A percentile compares a stretch with the other conserved stretches of the same genome.
Conservation (phyloP, 257 asterid genomes). For the Marsdenia floribunda region DNA sequence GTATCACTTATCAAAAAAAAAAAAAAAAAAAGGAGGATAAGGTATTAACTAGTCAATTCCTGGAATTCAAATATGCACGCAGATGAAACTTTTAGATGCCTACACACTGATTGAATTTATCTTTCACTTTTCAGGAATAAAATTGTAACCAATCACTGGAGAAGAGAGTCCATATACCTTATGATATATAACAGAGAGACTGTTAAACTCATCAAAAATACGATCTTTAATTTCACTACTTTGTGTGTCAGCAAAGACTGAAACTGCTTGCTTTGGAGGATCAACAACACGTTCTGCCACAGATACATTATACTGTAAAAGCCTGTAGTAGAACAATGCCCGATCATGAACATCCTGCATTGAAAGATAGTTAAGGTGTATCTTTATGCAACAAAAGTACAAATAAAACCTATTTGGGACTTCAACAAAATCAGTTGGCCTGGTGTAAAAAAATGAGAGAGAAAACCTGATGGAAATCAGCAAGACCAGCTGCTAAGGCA, state of each 20-base stretch:
- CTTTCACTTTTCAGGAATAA: not conserved
- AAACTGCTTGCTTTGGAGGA: slow-evolving; percentile 99
- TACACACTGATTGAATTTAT: not conserved
- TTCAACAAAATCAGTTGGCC: not conserved
- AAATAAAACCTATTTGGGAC: not conserved
- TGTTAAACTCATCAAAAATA: slow-evolving; percentile 94
- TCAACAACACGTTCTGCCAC: slow-evolving; percentile 87
- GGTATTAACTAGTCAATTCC: not conserved
- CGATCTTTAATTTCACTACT: slow-evolving; percentile 98
- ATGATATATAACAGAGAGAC: slow-evolving; percentile 93
- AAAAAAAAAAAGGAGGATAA: too few species aligned
- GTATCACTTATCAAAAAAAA: too few species aligned
- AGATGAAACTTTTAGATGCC: not conserved
- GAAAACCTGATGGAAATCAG: slow-evolving; percentile 95
- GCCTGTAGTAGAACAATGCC: slow-evolving; percentile 94
- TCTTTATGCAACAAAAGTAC: not conserved
- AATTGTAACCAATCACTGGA: not conserved
- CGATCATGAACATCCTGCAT: slow-evolving; percentile 99
- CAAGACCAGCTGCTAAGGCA: slow-evolving; percentile 90
- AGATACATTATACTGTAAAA: slow-evolving; percentile 60
- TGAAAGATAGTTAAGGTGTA: slow-evolving; percentile 3
- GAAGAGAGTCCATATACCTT: slow-evolving; percentile 46
- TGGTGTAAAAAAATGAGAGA: slow-evolving; percentile 7
- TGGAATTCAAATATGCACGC: not conserved
- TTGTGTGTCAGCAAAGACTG: slow-evolving; percentile 95